These are phyloP conservation scores for Fraxinus sp. DNA, from an alignment of 305 asterid species.

Conservation along the genomic window DNA sequence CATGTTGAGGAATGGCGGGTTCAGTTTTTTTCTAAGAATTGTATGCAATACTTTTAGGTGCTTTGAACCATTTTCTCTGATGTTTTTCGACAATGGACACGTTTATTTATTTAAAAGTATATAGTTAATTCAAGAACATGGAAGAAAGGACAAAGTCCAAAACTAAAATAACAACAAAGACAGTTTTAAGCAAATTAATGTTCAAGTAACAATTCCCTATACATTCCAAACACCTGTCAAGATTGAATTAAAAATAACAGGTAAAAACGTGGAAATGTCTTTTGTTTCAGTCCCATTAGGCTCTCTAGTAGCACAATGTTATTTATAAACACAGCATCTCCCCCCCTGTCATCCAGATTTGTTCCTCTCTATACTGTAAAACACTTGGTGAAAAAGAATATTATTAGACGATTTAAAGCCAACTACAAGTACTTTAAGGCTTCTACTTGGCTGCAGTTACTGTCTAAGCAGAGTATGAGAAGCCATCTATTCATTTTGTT, in stretches of 20 bases:
- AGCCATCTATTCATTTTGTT: slow-evolving; percentile 4
- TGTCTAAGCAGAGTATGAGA: slow-evolving; percentile 18
- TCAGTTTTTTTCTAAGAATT: neutral
- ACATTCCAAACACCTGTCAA: slow-evolving; percentile 20
- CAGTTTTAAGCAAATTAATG: slow-evolving; percentile 15
- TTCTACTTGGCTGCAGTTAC: neutral
- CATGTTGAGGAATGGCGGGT: neutral
- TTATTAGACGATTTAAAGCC: neutral
- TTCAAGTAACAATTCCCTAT: slow-evolving; percentile 10
- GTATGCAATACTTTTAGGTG: neutral
- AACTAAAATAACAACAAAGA: slow-evolving; percentile 20
- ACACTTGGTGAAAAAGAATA: slow-evolving; percentile 8
- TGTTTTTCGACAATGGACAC: neutral
- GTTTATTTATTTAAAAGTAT: neutral
- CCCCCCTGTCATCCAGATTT: neutral
- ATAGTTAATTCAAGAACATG: neutral
- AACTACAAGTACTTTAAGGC: neutral
- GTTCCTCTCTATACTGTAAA: neutral
- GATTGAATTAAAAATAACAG: neutral
- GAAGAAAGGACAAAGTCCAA: neutral
- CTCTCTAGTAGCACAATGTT: neutral
- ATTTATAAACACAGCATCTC: neutral
- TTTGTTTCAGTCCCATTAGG: slow-evolving; percentile 9
- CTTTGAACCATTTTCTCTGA: neutral
- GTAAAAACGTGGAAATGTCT: slow-evolving; percentile 20